Percentiles rank a stretch among this genome's conserved stretches.
Conservation (phyloP, 1,284 basidiomycete species). For the Heterobasidion annosum region DNA sequence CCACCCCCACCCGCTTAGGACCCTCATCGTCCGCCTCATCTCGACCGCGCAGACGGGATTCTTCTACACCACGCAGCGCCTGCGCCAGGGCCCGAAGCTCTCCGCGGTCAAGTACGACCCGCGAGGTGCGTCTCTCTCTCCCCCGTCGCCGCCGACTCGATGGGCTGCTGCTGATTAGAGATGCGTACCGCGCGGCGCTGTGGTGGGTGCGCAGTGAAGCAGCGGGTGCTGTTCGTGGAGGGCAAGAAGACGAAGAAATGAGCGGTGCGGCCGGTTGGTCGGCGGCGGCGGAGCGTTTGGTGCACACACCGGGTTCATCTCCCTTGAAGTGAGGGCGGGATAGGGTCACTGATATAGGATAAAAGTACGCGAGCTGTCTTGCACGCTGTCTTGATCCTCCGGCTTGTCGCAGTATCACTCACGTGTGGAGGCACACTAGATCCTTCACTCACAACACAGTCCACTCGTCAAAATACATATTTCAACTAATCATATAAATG, state of each 20-base stretch:
- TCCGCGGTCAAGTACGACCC: constrained; percentile 88
- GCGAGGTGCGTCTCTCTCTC: constrained; percentile 41
- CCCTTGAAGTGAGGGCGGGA: too few species aligned
- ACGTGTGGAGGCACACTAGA: too few species aligned
- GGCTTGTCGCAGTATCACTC: too few species aligned
- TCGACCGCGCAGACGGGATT: constrained; percentile 87
- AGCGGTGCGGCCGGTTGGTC: not conserved
- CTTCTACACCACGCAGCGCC: constrained; percentile 78
- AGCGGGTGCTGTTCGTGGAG: constrained; percentile 71
- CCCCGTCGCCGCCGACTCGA: not conserved
- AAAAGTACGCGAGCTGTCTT: too few species aligned
- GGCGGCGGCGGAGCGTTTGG: not conserved
- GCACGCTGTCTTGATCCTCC: too few species aligned
- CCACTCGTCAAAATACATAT: too few species aligned
- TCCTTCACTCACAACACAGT: too few species aligned
- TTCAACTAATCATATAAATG: too few species aligned
- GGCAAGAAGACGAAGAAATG: constrained; percentile 62
- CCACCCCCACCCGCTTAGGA: constrained; percentile 36
- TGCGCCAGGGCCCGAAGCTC: constrained; percentile 63
- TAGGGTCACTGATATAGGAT: too few species aligned
- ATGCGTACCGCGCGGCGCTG: too few species aligned
- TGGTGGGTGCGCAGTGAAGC: constrained; percentile 41
- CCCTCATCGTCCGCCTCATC: constrained; percentile 76
- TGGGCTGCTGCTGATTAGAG: too few species aligned
- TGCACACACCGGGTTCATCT: too few species aligned